Percentiles rank a stretch among this genome's conserved stretches.
Conservation (phyloP, 768 basidiomycete genomes). For the Pluteus cervinus region DNA sequence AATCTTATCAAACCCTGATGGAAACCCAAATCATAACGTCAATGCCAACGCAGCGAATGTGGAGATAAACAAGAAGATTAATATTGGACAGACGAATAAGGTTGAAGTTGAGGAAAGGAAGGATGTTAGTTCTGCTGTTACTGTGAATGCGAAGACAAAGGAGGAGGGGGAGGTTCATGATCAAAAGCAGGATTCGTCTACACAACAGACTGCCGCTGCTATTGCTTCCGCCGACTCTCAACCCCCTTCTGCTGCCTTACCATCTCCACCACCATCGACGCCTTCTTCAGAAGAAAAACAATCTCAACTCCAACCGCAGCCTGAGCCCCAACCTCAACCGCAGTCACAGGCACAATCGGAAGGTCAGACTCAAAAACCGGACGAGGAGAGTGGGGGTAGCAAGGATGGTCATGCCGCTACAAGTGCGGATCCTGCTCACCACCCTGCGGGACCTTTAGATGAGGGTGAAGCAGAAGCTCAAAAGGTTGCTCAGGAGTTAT, state of each 20-base stretch:
- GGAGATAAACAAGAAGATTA: too few relatives aligned
- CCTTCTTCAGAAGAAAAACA: constrained; percentile 6
- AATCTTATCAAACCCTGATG: too few relatives aligned
- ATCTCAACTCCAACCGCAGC: constrained; percentile 4
- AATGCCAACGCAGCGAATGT: constrained; percentile 1
- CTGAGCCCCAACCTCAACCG: not conserved
- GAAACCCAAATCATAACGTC: constrained; percentile 7
- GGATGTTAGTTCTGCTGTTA: constrained; percentile 25
- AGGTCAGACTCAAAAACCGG: not conserved
- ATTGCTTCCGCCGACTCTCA: constrained; percentile 4
- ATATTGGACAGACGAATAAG: too few relatives aligned
- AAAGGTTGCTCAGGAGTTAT: constrained; percentile 50
- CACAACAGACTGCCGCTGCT: constrained; percentile 16
- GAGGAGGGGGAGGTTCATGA: constrained; percentile 1
- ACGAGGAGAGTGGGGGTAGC: not conserved
- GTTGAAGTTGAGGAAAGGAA: constrained; percentile 22
- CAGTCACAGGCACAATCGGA: constrained; percentile 5
- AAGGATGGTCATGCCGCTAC: constrained; percentile 4
- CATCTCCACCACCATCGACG: constrained; percentile 6
- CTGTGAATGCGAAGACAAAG: constrained; percentile 2
- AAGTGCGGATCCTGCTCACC: constrained; percentile 8
- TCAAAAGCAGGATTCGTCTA: constrained; percentile 7
- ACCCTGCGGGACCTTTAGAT: constrained; percentile 35
- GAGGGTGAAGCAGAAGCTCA: constrained; percentile 46
- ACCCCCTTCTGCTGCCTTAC: too few relatives aligned